Evolutionary conservation across 208 protist species (phyloP), one percentile per base, ranked within the genome.

Genomic region (Trypanosoma cruzi): DNA sequence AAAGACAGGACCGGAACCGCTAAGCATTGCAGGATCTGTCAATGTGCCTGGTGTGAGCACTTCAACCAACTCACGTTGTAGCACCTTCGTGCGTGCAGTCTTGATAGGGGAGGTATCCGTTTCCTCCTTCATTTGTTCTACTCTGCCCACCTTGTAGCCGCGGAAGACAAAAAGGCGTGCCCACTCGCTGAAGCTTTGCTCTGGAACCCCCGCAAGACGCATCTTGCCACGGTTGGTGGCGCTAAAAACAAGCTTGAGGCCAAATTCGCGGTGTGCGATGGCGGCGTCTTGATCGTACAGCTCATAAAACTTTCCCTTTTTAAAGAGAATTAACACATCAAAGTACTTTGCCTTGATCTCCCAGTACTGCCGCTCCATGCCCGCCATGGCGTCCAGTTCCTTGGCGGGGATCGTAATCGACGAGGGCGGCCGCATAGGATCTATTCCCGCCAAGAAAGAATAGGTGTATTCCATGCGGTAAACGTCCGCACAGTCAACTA

Each of bases 291-390:
- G 76, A 71, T 98, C 97, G 69, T 98, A 98, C 1, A 98, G 73
- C 67, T 98, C 96, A 82, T 98, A 99, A 81, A 98, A 98, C 58
- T 96, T 97, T 24, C 95, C 97, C 75, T 99, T 99, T 71, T 98
- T 98, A 75, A 98, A 99, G 48, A 99, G 98, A 22, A 99, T 77
- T 13, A 99, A 31, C 14, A 94, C 84, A 68, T 98, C 96, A 80
- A 84, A 98, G 62, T 97, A 65, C 13, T 94, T 74, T 44, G 77
- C 68, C 72, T 99, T 99, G 26, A 98, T 98, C 29, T 93, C 85
- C 97, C 97, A 99, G 66, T 98, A 99, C 71, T 99, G 97, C 4
- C 93, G 81, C 81, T 99, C 96, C 88, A 98, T 97, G 40, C 79
- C 81, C 10, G 72, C 94, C 88, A 98, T 97, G 10, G 80, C 81